Evolutionary conservation across 257 asterid species (phyloP).

Genomic region (Parsonsia alboflavescens): DNA sequence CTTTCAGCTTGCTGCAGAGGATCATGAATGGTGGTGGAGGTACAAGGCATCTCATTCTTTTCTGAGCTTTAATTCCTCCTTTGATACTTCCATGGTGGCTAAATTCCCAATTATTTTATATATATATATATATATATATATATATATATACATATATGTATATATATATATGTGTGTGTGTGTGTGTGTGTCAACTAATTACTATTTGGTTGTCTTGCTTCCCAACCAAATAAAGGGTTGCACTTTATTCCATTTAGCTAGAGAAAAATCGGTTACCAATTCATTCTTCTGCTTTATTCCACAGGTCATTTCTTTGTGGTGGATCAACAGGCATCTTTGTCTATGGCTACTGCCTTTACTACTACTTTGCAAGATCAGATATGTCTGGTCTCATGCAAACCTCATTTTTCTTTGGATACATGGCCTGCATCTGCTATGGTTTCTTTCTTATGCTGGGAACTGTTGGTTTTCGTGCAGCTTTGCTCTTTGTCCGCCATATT

Average conservation of each 20-base stretch:
- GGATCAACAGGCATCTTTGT: slow-evolving; percentile 33
- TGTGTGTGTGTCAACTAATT: background rate
- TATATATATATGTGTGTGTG: no score
- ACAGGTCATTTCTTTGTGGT: slow-evolving; percentile 31
- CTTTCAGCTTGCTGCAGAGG: slow-evolving; percentile 34
- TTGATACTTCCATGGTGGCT: background rate
- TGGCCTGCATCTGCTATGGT: slow-evolving; percentile 34
- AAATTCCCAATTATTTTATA: background rate
- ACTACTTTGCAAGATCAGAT: slow-evolving; percentile 30
- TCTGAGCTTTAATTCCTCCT: background rate
- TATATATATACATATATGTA: no score
- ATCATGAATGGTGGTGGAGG: slow-evolving; percentile 42
- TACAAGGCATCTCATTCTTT: background rate
- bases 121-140: no score
- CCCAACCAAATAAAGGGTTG: no score
- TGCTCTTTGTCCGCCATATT: slow-evolving; percentile 31
- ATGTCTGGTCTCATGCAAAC: slow-evolving; percentile 37
- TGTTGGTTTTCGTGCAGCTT: slow-evolving; percentile 31
- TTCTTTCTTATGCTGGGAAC: slow-evolving; percentile 36
- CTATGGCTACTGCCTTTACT: slow-evolving; percentile 32
- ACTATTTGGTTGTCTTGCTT: no score
- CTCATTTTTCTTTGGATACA: slow-evolving; percentile 31
- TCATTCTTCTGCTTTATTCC: background rate
- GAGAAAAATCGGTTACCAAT: no score
- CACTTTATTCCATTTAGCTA: no score